Evolutionary conservation across 179 eudicot genomes (phyloP).

Genomic region (Silene noctiflora): DNA sequence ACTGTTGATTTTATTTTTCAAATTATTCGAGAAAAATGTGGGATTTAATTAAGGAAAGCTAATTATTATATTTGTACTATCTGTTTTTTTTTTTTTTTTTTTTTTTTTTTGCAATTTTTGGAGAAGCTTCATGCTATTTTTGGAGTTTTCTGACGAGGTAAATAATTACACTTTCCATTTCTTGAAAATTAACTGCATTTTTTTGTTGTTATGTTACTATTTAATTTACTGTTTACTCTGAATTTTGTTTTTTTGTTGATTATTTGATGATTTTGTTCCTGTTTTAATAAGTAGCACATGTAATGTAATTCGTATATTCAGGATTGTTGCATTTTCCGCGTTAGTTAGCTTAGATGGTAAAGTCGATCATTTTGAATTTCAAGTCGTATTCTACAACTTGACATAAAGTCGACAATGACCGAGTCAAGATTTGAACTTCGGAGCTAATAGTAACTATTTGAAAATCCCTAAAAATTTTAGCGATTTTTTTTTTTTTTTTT

Average conservation of each 20-base stretch:
- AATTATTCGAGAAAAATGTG: background rate
- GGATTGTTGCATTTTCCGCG: background rate
- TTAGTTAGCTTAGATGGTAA: conserved; percentile 12
- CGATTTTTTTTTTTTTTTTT: no score
- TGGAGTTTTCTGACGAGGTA: conserved; percentile 12
- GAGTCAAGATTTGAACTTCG: background rate
- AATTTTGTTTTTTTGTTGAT: background rate
- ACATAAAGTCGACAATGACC: background rate
- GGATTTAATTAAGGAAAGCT: background rate
- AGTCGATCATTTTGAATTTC: background rate
- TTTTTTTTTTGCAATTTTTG: conserved; percentile 4
- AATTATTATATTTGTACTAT: conserved; percentile 1
- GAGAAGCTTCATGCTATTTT: background rate
- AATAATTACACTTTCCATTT: conserved; percentile 1
- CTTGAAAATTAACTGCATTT: background rate
- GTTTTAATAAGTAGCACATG: conserved; percentile 6
- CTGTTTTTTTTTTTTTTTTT: background rate
- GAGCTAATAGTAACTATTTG: background rate
- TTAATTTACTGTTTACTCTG: background rate
- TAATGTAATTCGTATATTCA: background rate
- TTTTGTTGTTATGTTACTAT: background rate
- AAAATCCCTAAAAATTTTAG: no score
- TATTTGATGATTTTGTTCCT: background rate
- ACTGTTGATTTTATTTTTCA: background rate
- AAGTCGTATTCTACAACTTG: background rate